Conservation (phyloP, 2,329 filamentous ascomycete species). For the Exophiala sp. region DNA sequence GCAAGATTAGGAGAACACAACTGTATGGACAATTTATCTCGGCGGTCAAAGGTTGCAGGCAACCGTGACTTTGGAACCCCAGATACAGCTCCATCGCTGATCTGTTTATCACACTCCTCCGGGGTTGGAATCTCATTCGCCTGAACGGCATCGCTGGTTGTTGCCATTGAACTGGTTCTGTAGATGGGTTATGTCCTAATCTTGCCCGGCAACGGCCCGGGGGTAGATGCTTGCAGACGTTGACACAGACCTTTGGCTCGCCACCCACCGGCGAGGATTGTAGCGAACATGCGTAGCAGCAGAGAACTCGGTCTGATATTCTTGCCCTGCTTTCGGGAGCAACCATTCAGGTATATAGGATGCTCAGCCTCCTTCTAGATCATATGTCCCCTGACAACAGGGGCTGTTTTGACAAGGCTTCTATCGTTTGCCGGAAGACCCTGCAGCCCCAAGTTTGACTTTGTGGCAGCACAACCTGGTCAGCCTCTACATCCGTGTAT, state of each 20-base stretch:
- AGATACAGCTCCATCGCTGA: not conserved
- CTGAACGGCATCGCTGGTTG: too few relatives aligned
- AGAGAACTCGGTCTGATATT: too few relatives aligned
- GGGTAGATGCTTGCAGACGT: not conserved
- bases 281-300: too few relatives aligned
- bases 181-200: too few relatives aligned
- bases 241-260: too few relatives aligned
- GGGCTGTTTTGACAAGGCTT: not conserved
- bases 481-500: not conserved
- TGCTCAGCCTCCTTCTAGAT: not conserved
- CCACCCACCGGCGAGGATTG: too few relatives aligned
- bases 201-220: too few relatives aligned
- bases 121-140: too few relatives aligned
- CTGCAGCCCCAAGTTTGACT: conserved; percentile 1
- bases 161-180: not conserved
- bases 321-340: not conserved
- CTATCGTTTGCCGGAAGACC: not conserved
- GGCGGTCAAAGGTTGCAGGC: too few relatives aligned
- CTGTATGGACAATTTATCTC: too few relatives aligned
- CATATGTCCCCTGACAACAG: not conserved
- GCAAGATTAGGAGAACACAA: too few relatives aligned
- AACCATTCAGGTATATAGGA: not conserved
- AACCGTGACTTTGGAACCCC: too few relatives aligned
- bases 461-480: not conserved
- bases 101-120: not conserved